Conservation (phyloP, 1,284 basidiomycete species). For the Somion occarium region DNA sequence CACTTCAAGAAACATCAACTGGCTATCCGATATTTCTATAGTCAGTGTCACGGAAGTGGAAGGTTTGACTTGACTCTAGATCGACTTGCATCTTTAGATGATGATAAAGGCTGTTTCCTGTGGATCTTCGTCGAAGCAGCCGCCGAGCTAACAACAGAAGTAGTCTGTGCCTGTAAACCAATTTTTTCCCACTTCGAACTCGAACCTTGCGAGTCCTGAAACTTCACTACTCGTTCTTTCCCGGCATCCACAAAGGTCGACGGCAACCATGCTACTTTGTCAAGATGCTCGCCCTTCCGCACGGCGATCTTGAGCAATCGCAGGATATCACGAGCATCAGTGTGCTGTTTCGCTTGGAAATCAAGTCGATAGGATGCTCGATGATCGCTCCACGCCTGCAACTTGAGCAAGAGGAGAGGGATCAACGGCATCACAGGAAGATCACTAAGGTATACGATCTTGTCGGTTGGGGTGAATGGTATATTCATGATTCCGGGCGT, state of each 20-base stretch:
- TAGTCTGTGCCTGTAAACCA: no score
- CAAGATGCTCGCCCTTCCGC: neutral
- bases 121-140: neutral
- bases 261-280: constrained; percentile 9
- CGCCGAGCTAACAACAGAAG: no score
- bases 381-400: constrained; percentile 49
- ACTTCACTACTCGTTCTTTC: neutral
- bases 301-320: constrained; percentile 31
- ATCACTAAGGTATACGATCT: constrained; percentile 23
- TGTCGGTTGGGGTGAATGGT: constrained; percentile 29
- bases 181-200: no score
- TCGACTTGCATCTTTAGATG: no score
- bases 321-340: constrained; percentile 40
- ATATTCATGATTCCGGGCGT: constrained; percentile 41
- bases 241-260: constrained; percentile 6
- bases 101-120: no score
- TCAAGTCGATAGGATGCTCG: constrained; percentile 26
- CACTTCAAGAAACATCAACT: no score
- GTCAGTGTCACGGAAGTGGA: no score
- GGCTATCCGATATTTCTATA: no score
- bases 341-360: constrained; percentile 33
- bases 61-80: no score
- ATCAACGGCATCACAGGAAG: constrained; percentile 43
- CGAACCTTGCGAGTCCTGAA: no score
- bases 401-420: constrained; percentile 42